phyloP scores from a whole-genome alignment of 192 early-diverging fungal genomes.

The Coemansia aciculifera region DNA sequence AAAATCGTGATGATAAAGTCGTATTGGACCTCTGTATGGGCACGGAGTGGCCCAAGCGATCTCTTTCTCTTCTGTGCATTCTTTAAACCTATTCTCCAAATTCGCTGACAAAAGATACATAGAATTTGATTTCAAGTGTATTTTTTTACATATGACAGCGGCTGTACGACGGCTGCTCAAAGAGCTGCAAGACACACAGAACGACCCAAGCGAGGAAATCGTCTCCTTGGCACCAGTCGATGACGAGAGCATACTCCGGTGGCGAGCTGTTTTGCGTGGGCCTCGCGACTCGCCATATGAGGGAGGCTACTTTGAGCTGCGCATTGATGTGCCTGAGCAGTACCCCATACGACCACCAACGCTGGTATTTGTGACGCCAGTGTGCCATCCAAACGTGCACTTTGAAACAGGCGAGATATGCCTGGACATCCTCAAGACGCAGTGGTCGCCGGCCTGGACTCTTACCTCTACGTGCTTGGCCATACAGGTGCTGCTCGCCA shows the following conservation, averaged over 20 bases:
- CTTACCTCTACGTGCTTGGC: conserved; percentile 82
- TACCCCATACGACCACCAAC: conserved; percentile 75
- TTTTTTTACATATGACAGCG: conserved; percentile 30
- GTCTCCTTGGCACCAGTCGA: conserved; percentile 28
- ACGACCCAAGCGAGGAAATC: conserved; percentile 29
- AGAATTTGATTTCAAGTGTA: too few relatives aligned
- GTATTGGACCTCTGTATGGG: background rate
- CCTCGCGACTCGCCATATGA: conserved; percentile 53
- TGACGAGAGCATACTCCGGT: conserved; percentile 51
- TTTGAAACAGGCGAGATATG: conserved; percentile 97
- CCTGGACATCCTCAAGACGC: conserved; percentile 88
- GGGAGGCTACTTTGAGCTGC: conserved; percentile 82
- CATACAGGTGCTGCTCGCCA: conserved; percentile 77
- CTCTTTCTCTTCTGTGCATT: background rate
- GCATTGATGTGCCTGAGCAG: conserved; percentile 69
- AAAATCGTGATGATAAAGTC: background rate
- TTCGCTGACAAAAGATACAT: background rate
- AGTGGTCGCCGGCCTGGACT: conserved; percentile 97
- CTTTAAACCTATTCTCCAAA: background rate
- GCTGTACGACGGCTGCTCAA: conserved; percentile 58
- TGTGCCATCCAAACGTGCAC: conserved; percentile 95
- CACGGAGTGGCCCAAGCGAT: background rate
- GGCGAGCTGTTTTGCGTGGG: conserved; percentile 54
- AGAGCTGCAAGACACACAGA: conserved; percentile 57
- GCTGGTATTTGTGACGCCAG: conserved; percentile 75